phyloP scores from a whole-genome alignment of 2,329 filamentous ascomycete species.

The Zasmidium citrigriseum region DNA sequence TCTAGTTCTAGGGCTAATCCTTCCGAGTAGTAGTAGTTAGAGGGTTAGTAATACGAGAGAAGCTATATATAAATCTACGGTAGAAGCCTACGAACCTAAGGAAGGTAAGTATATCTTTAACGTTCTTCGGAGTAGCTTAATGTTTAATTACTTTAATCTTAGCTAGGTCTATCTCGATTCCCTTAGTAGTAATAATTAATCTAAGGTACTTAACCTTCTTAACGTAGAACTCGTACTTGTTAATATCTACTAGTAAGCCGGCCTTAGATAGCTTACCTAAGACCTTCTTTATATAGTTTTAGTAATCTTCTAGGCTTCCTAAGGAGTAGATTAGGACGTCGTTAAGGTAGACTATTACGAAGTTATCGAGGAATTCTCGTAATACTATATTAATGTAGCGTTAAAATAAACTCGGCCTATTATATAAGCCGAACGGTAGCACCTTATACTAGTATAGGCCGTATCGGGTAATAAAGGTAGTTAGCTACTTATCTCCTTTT shows the following conservation, averaged over 20 bases:
- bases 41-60: neutral
- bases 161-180: slow-evolving; percentile 22
- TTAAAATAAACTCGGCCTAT: slow-evolving; percentile 30
- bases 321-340: slow-evolving; percentile 33
- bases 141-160: slow-evolving; percentile 5
- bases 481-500: too few relatives aligned
- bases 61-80: too few relatives aligned
- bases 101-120: slow-evolving; percentile 11
- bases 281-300: slow-evolving; percentile 27
- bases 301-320: slow-evolving; percentile 28
- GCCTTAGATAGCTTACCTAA: slow-evolving; percentile 22
- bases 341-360: slow-evolving; percentile 32
- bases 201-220: too few relatives aligned
- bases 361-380: slow-evolving; percentile 20
- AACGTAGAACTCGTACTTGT: too few relatives aligned
- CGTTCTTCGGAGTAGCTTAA: neutral
- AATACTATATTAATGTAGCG: slow-evolving; percentile 22
- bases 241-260: slow-evolving; percentile 12
- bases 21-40: neutral
- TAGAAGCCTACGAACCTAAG: too few relatives aligned
- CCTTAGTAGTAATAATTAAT: slow-evolving; percentile 25
- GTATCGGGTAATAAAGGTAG: too few relatives aligned
- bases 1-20: neutral
- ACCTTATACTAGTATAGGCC: too few relatives aligned
- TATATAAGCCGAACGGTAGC: slow-evolving; percentile 21